Evolutionary conservation across 2,329 filamentous ascomycete genomes (phyloP).

Genomic region (Hypoxylon rubiginosum): DNA sequence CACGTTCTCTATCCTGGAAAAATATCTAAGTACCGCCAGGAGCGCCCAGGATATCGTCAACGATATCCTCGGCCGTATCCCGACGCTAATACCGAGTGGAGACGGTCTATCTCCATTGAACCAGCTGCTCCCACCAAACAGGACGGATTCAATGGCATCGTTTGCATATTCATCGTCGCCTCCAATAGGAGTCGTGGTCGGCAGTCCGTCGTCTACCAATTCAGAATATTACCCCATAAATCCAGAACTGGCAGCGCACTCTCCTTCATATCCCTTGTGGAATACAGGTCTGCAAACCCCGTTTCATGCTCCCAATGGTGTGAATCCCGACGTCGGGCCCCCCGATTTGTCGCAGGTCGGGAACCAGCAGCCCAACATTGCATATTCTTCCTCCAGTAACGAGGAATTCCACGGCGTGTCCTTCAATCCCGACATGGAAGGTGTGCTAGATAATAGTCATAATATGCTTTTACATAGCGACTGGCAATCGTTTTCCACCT

Average conservation of each 20-base stretch:
- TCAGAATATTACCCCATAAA: slow-evolving; percentile 2
- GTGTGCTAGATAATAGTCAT: neutral
- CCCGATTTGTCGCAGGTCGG: neutral
- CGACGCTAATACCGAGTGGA: neutral
- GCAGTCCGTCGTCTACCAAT: neutral
- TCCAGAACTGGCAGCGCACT: neutral
- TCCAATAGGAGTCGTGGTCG: neutral
- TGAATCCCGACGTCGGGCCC: neutral
- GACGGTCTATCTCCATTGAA: neutral
- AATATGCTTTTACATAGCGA: neutral
- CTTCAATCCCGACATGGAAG: slow-evolving; percentile 5
- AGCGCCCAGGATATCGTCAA: neutral
- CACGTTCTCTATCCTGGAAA: slow-evolving; percentile 1
- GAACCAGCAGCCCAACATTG: neutral
- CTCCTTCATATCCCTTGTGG: neutral
- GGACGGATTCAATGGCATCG: neutral
- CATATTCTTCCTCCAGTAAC: slow-evolving; percentile 1
- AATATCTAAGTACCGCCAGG: slow-evolving; percentile 6
- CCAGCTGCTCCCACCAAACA: neutral
- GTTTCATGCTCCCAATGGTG: neutral
- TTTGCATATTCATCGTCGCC: slow-evolving; percentile 1
- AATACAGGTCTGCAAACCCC: neutral
- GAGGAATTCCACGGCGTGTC: neutral
- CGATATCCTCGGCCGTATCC: slow-evolving; percentile 1
- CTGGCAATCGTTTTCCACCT: neutral